A percentile compares a stretch with the other conserved stretches of the same genome.
Evolutionary conservation across 1,284 basidiomycete species (phyloP).

Genomic region (Ustanciosporium gigantosporum): DNA sequence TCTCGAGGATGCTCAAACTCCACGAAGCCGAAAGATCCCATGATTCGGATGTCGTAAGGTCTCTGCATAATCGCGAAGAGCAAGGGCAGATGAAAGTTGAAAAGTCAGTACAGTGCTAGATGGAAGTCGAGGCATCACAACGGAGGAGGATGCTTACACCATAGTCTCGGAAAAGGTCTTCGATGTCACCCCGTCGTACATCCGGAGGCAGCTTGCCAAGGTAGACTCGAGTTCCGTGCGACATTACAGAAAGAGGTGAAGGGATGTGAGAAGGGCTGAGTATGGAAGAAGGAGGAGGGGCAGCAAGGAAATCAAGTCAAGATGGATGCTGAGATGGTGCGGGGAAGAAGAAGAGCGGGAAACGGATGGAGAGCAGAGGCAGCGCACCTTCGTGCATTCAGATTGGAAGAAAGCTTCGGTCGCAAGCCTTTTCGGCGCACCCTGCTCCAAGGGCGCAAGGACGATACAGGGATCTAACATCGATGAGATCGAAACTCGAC

Average conservation of each 20-base stretch:
- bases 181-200: slow-evolving; percentile 51
- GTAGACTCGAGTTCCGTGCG: slow-evolving; percentile 49
- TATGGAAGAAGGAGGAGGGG: background rate
- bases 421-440: too few species aligned
- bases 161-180: slow-evolving; percentile 57
- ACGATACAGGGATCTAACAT: too few species aligned
- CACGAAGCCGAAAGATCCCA: slow-evolving; percentile 58
- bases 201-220: slow-evolving; percentile 53
- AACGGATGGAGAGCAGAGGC: too few species aligned
- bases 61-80: slow-evolving; percentile 5
- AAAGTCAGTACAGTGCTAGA: slow-evolving; percentile 1
- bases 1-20: slow-evolving; percentile 59
- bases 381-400: too few species aligned
- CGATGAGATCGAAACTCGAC: too few species aligned
- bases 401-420: too few species aligned
- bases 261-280: background rate
- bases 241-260: too few species aligned
- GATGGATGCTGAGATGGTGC: too few species aligned
- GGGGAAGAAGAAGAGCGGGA: too few species aligned
- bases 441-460: too few species aligned
- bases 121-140: too few species aligned
- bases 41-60: slow-evolving; percentile 52
- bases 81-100: background rate
- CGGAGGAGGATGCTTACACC: slow-evolving; percentile 46
- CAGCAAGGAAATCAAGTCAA: background rate